Conservation (phyloP, 2,329 filamentous ascomycete species). For the Shiraia bambusicola region DNA sequence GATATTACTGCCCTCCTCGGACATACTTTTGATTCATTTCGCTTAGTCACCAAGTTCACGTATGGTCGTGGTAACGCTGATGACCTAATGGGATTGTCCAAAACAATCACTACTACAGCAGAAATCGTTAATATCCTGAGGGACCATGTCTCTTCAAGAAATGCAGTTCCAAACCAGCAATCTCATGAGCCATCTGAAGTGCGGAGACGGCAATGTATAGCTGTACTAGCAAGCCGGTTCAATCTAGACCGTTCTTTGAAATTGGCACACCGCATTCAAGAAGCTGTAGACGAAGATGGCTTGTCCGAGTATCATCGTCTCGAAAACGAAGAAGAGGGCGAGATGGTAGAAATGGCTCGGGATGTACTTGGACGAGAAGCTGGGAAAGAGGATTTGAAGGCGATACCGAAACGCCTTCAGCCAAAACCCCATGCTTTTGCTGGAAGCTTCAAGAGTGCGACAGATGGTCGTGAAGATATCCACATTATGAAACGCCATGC, state of each 20-base stretch:
- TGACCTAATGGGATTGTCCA: slow-evolving; percentile 80
- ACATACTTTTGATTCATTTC: slow-evolving; percentile 80
- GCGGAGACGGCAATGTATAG: slow-evolving; percentile 32
- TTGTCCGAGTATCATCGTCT: slow-evolving; percentile 77
- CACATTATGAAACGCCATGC: slow-evolving; percentile 68
- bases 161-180: slow-evolving; percentile 11
- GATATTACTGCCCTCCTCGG: slow-evolving; percentile 67
- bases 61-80: slow-evolving; percentile 89
- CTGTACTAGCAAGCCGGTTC: slow-evolving; percentile 58
- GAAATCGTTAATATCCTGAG: slow-evolving; percentile 55
- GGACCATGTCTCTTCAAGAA: slow-evolving; percentile 24
- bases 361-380: slow-evolving; percentile 66
- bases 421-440: slow-evolving; percentile 37
- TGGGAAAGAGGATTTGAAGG: slow-evolving; percentile 57
- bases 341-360: slow-evolving; percentile 72
- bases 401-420: slow-evolving; percentile 40
- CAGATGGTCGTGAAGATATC: slow-evolving; percentile 51
- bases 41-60: slow-evolving; percentile 90
- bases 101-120: slow-evolving; percentile 74
- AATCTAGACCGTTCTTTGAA: slow-evolving; percentile 65
- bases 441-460: slow-evolving; percentile 37
- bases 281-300: slow-evolving; percentile 89
- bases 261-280: slow-evolving; percentile 70
- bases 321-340: slow-evolving; percentile 69
- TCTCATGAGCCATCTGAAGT: slow-evolving; percentile 9